Conservation (phyloP, 73 alveolate genomes). For the Tetrahymena elliotti region DNA sequence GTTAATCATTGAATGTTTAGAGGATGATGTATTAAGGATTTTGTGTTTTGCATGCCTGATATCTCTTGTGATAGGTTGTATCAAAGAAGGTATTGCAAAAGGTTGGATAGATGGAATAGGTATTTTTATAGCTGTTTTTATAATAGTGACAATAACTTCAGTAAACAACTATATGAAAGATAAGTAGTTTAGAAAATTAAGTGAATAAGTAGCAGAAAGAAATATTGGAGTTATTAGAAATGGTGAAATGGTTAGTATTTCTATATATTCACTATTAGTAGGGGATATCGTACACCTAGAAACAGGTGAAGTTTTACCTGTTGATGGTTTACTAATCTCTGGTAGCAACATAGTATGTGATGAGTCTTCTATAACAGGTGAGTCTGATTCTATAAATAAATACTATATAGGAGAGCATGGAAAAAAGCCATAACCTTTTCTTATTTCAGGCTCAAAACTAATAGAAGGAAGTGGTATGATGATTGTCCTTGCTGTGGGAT, state of each 20-base stretch:
- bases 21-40: conserved; percentile 85
- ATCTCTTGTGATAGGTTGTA: conserved; percentile 81
- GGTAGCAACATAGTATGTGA: conserved; percentile 71
- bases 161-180: conserved; percentile 84
- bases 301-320: conserved; percentile 90
- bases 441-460: conserved; percentile 76
- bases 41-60: conserved; percentile 86
- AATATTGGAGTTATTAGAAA: conserved; percentile 67
- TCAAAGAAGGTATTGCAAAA: conserved; percentile 74
- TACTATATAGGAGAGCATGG: conserved; percentile 45
- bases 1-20: conserved; percentile 70
- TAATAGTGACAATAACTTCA: conserved; percentile 83
- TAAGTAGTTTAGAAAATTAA: conserved; percentile 76
- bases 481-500: conserved; percentile 90
- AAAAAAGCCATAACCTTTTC: conserved; percentile 69
- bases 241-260: conserved; percentile 57
- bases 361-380: conserved; percentile 93
- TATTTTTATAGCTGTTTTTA: conserved; percentile 77
- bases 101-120: conserved; percentile 99
- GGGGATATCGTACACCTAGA: conserved; percentile 83
- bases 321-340: conserved; percentile 80
- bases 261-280: conserved; percentile 70
- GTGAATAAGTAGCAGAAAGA: conserved; percentile 67
- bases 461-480: conserved; percentile 80
- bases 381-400: conserved; percentile 79